Evolutionary conservation across 2,329 filamentous ascomycete species (phyloP), one percentile per base, ranked within the genome.

Genomic region (Bipolaris gigantea): DNA sequence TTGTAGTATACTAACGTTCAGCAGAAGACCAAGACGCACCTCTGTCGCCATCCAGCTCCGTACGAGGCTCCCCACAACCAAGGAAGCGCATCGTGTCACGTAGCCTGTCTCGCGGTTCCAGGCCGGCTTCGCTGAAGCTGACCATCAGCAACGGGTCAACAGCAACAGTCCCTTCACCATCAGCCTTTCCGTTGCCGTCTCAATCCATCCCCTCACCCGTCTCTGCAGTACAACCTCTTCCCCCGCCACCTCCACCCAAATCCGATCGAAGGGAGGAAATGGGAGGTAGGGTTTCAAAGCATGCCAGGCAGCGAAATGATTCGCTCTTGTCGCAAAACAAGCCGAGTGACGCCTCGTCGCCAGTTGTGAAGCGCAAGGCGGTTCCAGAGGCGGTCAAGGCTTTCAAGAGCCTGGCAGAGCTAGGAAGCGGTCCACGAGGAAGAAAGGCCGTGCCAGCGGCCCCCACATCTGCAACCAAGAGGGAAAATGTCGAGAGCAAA

Each of bases 121-220:
- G 72, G 42, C 73, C 73, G 6, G 62, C 68, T n/a, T 67, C 67
- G 8, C 64, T 75, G 7, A 73, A 61, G 25, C 60, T 75, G 10
- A 58, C 55, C 25, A 56, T 60, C 25, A 74, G 71, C 63, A 75
- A 75, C 67, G 73, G 73, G 39, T 67, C 73, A n/a, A 75, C 73
- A 33, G 73, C 72, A 7, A 56, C 56, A 10, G 52, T 73, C 10
- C 71, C 69, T 32, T 58, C 65, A 16, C 61, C 63, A 32, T 67
- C 70, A 33, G 50, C 47, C 44, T 42, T 62, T 10, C 51, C 62
- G 15, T 50, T 50, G 27, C 54, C 38, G 30, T 45, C 59, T 18
- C 47, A 50, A 42, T 32, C 44, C 23, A 50, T 59, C 42, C 56
- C 57, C 21, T 61, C 60, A 2, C 48, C 61, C 11, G 40, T 48